Evolutionary conservation across 495 filamentous ascomycete genomes (phyloP).

Genomic region (Trichoderma orchidacearum): DNA sequence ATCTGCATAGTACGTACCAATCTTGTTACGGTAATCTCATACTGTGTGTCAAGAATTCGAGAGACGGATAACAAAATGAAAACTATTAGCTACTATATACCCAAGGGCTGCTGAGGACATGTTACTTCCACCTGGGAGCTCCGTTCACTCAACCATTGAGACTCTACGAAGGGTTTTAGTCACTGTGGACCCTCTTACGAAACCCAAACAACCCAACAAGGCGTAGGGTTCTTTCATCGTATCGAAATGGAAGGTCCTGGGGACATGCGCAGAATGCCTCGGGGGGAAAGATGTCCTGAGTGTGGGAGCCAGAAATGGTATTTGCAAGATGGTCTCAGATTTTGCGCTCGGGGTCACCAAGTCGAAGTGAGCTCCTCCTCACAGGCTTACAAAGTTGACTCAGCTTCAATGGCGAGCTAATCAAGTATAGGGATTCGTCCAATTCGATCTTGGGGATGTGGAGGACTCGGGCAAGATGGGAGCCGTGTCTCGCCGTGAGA

Average conservation of each 20-base stretch:
- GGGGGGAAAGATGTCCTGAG: conserved; percentile 29
- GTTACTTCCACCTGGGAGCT: too few relatives aligned
- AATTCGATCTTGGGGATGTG: conserved; percentile 55
- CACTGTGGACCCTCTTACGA: too few relatives aligned
- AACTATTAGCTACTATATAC: too few relatives aligned
- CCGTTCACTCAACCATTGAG: too few relatives aligned
- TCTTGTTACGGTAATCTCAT: too few relatives aligned
- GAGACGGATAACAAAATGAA: too few relatives aligned
- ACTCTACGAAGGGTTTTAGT: too few relatives aligned
- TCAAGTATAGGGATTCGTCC: conserved; percentile 22
- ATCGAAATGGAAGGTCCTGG: not conserved
- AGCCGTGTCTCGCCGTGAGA: conserved; percentile 21
- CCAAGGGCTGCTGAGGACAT: too few relatives aligned
- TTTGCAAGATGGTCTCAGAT: conserved; percentile 31
- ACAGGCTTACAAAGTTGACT: not conserved
- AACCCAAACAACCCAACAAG: too few relatives aligned
- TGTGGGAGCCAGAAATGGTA: conserved; percentile 35
- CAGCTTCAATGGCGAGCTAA: not conserved
- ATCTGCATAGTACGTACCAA: too few relatives aligned
- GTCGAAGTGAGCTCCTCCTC: conserved; percentile 21
- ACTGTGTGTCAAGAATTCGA: too few relatives aligned
- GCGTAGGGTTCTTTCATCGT: too few relatives aligned
- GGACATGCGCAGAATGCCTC: conserved; percentile 16
- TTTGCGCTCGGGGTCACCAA: conserved; percentile 40
- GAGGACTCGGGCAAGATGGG: conserved; percentile 61